These are phyloP conservation scores for Yamadazyma spencermartinsiae DNA, from an alignment of 1,139 yeast genomes.

Conservation along the genomic window DNA sequence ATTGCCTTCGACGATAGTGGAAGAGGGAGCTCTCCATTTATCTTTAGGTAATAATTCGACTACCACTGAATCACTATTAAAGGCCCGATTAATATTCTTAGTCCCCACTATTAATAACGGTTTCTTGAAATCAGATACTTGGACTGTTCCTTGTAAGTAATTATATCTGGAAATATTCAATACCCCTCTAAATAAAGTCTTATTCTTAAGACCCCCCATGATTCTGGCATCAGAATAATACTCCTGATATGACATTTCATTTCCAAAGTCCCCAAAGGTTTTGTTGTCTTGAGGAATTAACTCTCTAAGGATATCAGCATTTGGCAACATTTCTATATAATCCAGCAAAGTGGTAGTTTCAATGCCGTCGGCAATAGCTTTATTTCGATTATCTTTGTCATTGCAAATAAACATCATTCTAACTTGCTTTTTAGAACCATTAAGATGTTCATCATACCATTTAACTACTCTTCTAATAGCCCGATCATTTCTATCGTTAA, in stretches of 20 bases:
- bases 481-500: conserved; percentile 90
- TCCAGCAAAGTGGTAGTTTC: conserved; percentile 57
- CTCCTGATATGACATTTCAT: conserved; percentile 68
- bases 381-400: conserved; percentile 65
- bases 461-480: conserved; percentile 75
- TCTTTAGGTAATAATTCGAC: conserved; percentile 84
- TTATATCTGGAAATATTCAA: conserved; percentile 83
- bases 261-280: conserved; percentile 22
- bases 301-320: conserved; percentile 77
- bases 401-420: conserved; percentile 70
- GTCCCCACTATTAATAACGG: conserved; percentile 84
- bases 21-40: conserved; percentile 87
- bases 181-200: conserved; percentile 83
- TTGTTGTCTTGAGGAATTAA: conserved; percentile 60
- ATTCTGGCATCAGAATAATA: conserved; percentile 79
- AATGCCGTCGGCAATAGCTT: conserved; percentile 57
- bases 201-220: conserved; percentile 88
- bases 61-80: conserved; percentile 88
- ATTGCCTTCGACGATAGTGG: conserved; percentile 76
- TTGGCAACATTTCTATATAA: conserved; percentile 71
- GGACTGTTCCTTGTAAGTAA: conserved; percentile 82
- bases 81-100: conserved; percentile 83
- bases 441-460: conserved; percentile 74
- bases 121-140: conserved; percentile 70
- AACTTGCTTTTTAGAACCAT: conserved; percentile 37